Base-by-base conservation (phyloP, 176 grass and related monocot genomes). In the Triticum dicoccoides region DNA sequence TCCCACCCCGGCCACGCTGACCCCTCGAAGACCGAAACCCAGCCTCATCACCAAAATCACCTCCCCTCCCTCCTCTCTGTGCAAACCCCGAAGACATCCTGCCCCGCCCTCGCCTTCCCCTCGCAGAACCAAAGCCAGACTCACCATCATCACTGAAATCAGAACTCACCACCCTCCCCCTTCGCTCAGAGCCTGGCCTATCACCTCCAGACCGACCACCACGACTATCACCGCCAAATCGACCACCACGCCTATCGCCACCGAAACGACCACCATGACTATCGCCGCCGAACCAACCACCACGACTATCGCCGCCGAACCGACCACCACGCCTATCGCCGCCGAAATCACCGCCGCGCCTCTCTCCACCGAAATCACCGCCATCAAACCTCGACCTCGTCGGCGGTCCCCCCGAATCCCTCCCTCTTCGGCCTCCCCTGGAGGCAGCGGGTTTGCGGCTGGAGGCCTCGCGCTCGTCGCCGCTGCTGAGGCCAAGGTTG, bases 401-500 rank as follows among this genome's bases (percentile, higher is more conserved):
- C 37, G 84, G 79, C 25, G 79, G 87, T 9, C 49, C 87, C 82
- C 82, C 85, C 25, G 87, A 90, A 64, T 87, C 82, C 72, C 82
- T 77, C 30, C 88, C 85, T 52, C 89, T 81, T 10, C 85, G 80
- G 33, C 80, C 84, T 58, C 84, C 93, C 35, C 88, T 90, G 39
- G 83, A 45, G 29, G 80, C 66, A 15, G 75, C 68, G 11, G 79
- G 54, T 42, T 72, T 47, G 42, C 59, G 85, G 59, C 78, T 30
- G 70, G 88, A 69, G 42, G 58, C 73, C 4, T 75, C 85, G 3
- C 90, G 83, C 37, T 94, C 94, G 21, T 89, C 89, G 66, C 91
- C 94, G 75, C 94, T 94, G 86, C 89, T 92, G 65, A 90, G 35
- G 17, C 83, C 83, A 24, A 90, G 77, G 73, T 91, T 81, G 47